Conservation (phyloP, 2,329 filamentous ascomycete species). For the Lecanosticta acicola region DNA sequence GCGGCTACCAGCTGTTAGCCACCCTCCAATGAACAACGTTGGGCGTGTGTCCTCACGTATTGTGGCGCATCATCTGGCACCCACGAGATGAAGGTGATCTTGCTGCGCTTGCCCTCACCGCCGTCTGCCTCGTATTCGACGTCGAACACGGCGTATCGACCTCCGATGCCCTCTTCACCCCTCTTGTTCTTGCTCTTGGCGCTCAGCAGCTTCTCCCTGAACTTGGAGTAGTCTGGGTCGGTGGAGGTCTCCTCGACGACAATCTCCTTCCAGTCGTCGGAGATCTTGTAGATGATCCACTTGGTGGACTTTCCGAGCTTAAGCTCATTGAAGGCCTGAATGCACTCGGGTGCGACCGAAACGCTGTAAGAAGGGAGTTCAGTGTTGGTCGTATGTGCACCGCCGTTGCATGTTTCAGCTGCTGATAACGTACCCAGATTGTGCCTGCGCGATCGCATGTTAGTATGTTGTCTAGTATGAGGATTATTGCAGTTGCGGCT, state of each 20-base stretch:
- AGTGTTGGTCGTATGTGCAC: background rate
- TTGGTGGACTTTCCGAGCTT: slow-evolving; percentile 74
- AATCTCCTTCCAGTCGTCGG: slow-evolving; percentile 75
- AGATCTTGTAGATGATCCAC: slow-evolving; percentile 85
- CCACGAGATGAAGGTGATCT: slow-evolving; percentile 75
- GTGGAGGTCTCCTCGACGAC: slow-evolving; percentile 68
- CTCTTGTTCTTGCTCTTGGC: slow-evolving; percentile 67
- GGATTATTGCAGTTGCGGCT: background rate
- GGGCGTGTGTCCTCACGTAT: slow-evolving; percentile 53
- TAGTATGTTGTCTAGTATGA: slow-evolving; percentile 1
- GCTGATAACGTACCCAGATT: slow-evolving; percentile 18
- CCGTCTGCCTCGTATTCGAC: slow-evolving; percentile 68
- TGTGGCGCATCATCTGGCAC: slow-evolving; percentile 74
- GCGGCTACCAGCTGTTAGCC: slow-evolving; percentile 51
- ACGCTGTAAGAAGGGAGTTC: slow-evolving; percentile 49
- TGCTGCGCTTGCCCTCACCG: slow-evolving; percentile 69
- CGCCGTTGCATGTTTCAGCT: background rate
- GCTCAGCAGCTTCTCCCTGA: slow-evolving; percentile 70
- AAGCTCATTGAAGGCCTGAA: slow-evolving; percentile 66
- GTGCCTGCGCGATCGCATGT: slow-evolving; percentile 14
- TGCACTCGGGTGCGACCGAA: slow-evolving; percentile 66
- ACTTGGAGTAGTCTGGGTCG: slow-evolving; percentile 62
- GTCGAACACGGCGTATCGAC: slow-evolving; percentile 80
- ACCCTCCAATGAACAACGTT: background rate
- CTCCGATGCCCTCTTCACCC: slow-evolving; percentile 54